Conservation (phyloP, 495 filamentous ascomycete species). For the Glarea lozoyensis region DNA sequence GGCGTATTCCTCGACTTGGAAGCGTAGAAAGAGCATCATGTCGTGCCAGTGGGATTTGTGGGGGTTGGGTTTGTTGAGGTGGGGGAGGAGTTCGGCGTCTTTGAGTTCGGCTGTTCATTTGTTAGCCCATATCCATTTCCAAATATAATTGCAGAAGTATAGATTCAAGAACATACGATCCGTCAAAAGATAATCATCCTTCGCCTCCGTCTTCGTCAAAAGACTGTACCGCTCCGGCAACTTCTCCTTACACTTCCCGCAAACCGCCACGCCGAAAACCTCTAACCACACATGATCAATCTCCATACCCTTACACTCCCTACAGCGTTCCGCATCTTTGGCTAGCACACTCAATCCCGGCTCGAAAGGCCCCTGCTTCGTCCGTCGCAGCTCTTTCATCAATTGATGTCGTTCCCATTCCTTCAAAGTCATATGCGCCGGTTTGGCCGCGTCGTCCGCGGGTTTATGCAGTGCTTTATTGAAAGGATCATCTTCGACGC, state of each 20-base stretch:
- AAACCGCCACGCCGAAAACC: slow-evolving; percentile 61
- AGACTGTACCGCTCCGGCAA: slow-evolving; percentile 85
- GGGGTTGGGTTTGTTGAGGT: slow-evolving; percentile 82
- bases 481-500: slow-evolving; percentile 77
- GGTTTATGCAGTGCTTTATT: slow-evolving; percentile 64
- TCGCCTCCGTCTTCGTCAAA: slow-evolving; percentile 91
- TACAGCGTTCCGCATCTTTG: slow-evolving; percentile 61
- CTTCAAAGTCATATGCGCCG: slow-evolving; percentile 77
- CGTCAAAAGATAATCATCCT: slow-evolving; percentile 90
- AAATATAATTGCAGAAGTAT: too few species aligned
- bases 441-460: slow-evolving; percentile 41
- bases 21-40: slow-evolving; percentile 95
- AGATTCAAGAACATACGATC: slow-evolving; percentile 64
- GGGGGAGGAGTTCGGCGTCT: slow-evolving; percentile 78
- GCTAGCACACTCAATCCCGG: slow-evolving; percentile 65
- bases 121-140: too few species aligned
- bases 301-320: slow-evolving; percentile 74
- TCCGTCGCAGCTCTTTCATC: slow-evolving; percentile 54
- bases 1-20: slow-evolving; percentile 88
- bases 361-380: slow-evolving; percentile 76
- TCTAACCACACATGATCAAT: slow-evolving; percentile 96
- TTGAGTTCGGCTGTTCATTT: slow-evolving; percentile 68
- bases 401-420: slow-evolving; percentile 87
- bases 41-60: slow-evolving; percentile 94
- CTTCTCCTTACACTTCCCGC: slow-evolving; percentile 75